phyloP scores from a whole-genome alignment of 306 rosid genomes.

The Corylus avellana region DNA sequence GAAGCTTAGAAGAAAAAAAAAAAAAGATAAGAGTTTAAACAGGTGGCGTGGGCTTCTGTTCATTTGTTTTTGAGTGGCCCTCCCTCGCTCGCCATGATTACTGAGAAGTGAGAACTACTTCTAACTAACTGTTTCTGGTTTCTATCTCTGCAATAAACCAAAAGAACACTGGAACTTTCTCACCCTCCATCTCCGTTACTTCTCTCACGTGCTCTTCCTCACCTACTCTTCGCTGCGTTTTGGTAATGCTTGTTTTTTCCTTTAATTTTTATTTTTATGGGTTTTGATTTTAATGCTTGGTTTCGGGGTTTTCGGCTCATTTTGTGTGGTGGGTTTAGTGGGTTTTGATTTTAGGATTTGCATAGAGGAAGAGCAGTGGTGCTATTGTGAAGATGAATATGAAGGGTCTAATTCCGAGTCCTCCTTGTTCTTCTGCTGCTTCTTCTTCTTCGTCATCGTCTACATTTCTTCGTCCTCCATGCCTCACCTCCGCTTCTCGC shows the following conservation, averaged over 20 bases:
- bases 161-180: neutral
- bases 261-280: neutral
- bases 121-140: neutral
- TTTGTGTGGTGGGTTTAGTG: neutral
- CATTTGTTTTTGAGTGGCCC: neutral
- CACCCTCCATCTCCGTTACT: neutral
- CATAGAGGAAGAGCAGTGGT: neutral
- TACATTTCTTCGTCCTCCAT: conserved; percentile 46
- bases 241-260: neutral
- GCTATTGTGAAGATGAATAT: conserved; percentile 17
- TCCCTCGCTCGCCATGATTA: neutral
- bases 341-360: conserved; percentile 7
- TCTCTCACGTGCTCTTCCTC: conserved; percentile 4
- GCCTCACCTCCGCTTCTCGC: conserved; percentile 51
- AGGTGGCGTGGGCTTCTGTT: neutral
- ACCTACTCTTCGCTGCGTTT: neutral
- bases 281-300: neutral
- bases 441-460: conserved; percentile 55
- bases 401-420: conserved; percentile 52
- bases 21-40: neutral
- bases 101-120: neutral
- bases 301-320: neutral
- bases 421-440: conserved; percentile 40
- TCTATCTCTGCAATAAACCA: neutral
- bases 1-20: neutral